Conservation (phyloP, 192 early-diverging fungal genomes). For the Coemansia sp. region DNA sequence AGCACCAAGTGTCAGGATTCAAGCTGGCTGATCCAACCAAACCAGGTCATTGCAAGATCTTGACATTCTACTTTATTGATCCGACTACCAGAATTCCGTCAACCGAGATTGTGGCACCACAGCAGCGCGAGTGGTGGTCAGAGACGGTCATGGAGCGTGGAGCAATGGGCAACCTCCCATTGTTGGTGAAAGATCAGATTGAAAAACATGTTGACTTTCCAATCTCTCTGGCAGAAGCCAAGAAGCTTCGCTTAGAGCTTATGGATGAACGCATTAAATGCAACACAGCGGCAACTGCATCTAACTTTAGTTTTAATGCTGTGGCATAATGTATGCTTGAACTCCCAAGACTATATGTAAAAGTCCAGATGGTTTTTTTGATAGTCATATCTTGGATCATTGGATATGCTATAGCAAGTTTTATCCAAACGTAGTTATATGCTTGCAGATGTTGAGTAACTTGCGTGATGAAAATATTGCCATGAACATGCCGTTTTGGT, state of each 20-base stretch:
- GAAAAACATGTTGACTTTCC: conserved; percentile 26
- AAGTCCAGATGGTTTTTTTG: too few relatives aligned
- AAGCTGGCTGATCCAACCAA: conserved; percentile 59
- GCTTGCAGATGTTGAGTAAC: too few relatives aligned
- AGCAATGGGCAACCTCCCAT: conserved; percentile 18
- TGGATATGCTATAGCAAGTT: too few relatives aligned
- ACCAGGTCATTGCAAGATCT: conserved; percentile 66
- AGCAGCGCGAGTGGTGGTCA: conserved; percentile 59
- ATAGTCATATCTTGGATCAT: too few relatives aligned
- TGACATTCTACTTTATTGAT: conserved; percentile 72
- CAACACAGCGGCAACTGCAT: conserved; percentile 4
- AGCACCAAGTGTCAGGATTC: conserved; percentile 68
- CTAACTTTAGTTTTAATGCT: conserved; percentile 1
- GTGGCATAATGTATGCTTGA: conserved; percentile 11
- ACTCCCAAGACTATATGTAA: background rate
- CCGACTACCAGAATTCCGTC: conserved; percentile 57
- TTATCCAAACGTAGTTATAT: too few relatives aligned
- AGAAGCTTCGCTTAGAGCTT: conserved; percentile 43
- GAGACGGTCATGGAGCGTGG: conserved; percentile 5
- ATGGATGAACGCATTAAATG: conserved; percentile 49
- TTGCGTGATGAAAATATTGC: too few relatives aligned
- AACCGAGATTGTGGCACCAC: conserved; percentile 63
- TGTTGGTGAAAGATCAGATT: conserved; percentile 20
- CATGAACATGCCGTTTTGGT: too few relatives aligned
- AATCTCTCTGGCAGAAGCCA: conserved; percentile 48